These are phyloP conservation scores for Xylaria sp. DNA, from an alignment of 2,329 filamentous ascomycete species.

Conservation along the genomic window DNA sequence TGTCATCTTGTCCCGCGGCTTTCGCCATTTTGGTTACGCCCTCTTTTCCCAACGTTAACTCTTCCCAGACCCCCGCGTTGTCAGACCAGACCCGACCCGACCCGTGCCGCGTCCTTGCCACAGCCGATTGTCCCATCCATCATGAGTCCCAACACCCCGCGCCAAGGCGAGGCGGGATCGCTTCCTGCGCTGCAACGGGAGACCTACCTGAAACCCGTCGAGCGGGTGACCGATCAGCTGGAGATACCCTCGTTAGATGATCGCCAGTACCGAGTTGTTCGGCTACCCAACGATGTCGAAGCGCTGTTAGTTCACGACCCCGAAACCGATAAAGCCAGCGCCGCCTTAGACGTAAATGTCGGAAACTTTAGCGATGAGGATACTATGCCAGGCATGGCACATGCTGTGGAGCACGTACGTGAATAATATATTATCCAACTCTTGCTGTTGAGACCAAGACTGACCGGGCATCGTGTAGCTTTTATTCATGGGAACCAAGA, in stretches of 20 bases:
- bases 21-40: constrained; percentile 18
- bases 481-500: constrained; percentile 98
- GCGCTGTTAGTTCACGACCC: constrained; percentile 92
- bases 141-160: constrained; percentile 43
- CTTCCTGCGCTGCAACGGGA: constrained; percentile 46
- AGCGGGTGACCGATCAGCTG: constrained; percentile 50
- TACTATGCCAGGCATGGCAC: constrained; percentile 93
- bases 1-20: constrained; percentile 19
- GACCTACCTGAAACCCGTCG: constrained; percentile 48
- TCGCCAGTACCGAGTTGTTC: constrained; percentile 86
- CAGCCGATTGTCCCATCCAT: constrained; percentile 25
- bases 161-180: constrained; percentile 42
- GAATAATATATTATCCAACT: not conserved
- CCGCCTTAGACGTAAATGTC: constrained; percentile 93
- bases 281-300: constrained; percentile 86
- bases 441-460: not conserved
- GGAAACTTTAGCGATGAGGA: constrained; percentile 93
- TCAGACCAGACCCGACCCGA: constrained; percentile 12
- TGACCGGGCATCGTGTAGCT: constrained; percentile 58
- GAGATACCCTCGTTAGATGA: constrained; percentile 68
- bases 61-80: constrained; percentile 21
- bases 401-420: constrained; percentile 88
- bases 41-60: constrained; percentile 21
- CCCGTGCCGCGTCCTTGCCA: constrained; percentile 24
- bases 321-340: constrained; percentile 95